Evolutionary conservation across 805 yeast species (phyloP).

Genomic region (Cyberlindnera suaveolens): DNA sequence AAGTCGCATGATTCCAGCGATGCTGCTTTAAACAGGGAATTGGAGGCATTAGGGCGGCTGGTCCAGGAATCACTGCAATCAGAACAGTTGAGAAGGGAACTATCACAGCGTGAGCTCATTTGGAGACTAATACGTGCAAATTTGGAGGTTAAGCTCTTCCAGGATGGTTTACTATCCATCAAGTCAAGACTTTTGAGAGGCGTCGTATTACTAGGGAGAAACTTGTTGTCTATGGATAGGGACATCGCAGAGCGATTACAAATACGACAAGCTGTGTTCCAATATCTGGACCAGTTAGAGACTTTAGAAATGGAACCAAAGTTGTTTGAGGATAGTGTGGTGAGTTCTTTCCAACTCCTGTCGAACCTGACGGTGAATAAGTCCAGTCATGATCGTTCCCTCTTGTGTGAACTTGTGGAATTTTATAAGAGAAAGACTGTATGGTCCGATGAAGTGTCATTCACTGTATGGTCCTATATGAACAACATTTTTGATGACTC

Average conservation of each 20-base stretch:
- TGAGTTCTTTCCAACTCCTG: slow-evolving; percentile 12
- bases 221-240: slow-evolving; percentile 32
- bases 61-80: slow-evolving; percentile 13
- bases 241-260: slow-evolving; percentile 22
- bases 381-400: slow-evolving; percentile 2
- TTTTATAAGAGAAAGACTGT: neutral
- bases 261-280: slow-evolving; percentile 3
- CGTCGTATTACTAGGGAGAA: slow-evolving; percentile 40
- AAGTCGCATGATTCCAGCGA: neutral
- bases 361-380: slow-evolving; percentile 12
- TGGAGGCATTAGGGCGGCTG: slow-evolving; percentile 2
- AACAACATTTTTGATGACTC: slow-evolving; percentile 9
- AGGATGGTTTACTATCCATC: slow-evolving; percentile 2
- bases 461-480: slow-evolving; percentile 11
- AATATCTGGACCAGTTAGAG: neutral
- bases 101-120: slow-evolving; percentile 21
- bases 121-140: slow-evolving; percentile 23
- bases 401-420: slow-evolving; percentile 7
- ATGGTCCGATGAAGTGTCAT: slow-evolving; percentile 4
- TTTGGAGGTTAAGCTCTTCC: slow-evolving; percentile 3
- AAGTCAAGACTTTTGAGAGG: slow-evolving; percentile 39
- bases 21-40: slow-evolving; percentile 1
- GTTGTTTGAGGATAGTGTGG: slow-evolving; percentile 1
- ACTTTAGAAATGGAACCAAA: neutral
- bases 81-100: slow-evolving; percentile 19